These are phyloP conservation scores for Penicillium brasilianum DNA, from an alignment of 2,329 filamentous ascomycete species.

Conservation along the genomic window DNA sequence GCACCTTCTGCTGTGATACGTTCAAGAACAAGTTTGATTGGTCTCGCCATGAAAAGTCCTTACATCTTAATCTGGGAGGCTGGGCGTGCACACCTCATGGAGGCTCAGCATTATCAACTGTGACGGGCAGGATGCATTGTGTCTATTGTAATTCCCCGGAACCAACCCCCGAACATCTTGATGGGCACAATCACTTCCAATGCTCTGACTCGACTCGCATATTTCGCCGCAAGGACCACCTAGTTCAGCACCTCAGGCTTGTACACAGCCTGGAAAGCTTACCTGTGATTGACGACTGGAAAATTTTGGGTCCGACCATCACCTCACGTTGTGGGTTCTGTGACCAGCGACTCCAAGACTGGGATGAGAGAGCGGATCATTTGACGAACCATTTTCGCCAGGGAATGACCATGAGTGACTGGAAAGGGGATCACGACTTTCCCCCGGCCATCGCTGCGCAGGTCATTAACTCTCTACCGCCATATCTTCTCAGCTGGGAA, in stretches of 20 bases:
- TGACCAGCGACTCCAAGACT: constrained; percentile 51
- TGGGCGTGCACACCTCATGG: constrained; percentile 31
- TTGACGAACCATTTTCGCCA: constrained; percentile 58
- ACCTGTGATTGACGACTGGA: constrained; percentile 27
- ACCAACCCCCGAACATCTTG: constrained; percentile 53
- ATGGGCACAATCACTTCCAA: constrained; percentile 53
- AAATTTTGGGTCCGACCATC: constrained; percentile 47
- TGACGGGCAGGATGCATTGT: constrained; percentile 38
- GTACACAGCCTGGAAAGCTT: constrained; percentile 52
- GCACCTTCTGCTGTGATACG: constrained; percentile 34
- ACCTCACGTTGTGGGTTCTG: constrained; percentile 60
- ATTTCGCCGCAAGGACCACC: constrained; percentile 61
- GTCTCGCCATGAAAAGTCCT: constrained; percentile 32
- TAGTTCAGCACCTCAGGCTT: constrained; percentile 58
- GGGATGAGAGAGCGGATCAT: constrained; percentile 58
- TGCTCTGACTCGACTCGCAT: constrained; percentile 55
- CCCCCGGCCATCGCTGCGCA: constrained; percentile 22
- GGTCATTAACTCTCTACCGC: constrained; percentile 25
- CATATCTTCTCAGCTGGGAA: constrained; percentile 30
- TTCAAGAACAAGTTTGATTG: constrained; percentile 36
- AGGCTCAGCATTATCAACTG: constrained; percentile 7
- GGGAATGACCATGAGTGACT: constrained; percentile 56
- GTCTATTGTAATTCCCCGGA: constrained; percentile 56
- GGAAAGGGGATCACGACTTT: constrained; percentile 59
- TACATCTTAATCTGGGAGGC: constrained; percentile 29